Evolutionary conservation across 371 early-diverging fungal species (phyloP).

Genomic region (Mucor indicus): DNA sequence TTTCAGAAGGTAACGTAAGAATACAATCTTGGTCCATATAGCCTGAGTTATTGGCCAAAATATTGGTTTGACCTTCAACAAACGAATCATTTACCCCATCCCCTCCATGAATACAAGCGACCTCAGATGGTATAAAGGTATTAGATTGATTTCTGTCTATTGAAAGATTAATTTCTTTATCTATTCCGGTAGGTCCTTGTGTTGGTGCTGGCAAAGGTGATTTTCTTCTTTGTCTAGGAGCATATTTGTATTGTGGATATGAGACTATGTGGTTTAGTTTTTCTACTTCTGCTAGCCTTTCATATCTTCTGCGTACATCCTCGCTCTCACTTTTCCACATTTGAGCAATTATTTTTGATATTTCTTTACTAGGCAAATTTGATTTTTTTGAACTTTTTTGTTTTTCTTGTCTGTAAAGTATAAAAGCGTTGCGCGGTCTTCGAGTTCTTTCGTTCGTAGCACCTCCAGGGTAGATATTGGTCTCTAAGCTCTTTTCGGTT

Average conservation of each 20-base stretch:
- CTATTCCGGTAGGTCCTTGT: too few species aligned
- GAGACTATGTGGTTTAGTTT: not conserved
- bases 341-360: not conserved
- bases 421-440: not conserved
- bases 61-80: too few species aligned
- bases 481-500: not conserved
- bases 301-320: not conserved
- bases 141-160: too few species aligned
- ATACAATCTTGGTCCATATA: too few species aligned
- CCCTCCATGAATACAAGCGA: too few species aligned
- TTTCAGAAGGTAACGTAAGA: not conserved
- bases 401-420: not conserved
- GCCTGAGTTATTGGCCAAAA: too few species aligned
- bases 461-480: not conserved
- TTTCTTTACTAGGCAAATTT: not conserved
- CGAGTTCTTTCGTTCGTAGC: not conserved
- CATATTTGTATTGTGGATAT: constrained; percentile 1
- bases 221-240: not conserved
- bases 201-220: too few species aligned
- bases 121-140: too few species aligned
- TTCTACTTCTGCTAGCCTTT: constrained; percentile 1
- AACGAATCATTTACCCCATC: too few species aligned
- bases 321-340: constrained; percentile 1
- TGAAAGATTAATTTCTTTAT: too few species aligned
- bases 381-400: not conserved